A percentile compares a stretch with the other conserved stretches of the same genome.
Evolutionary conservation across 1,139 yeast genomes (phyloP).

Genomic region (Candida gigantensis): DNA sequence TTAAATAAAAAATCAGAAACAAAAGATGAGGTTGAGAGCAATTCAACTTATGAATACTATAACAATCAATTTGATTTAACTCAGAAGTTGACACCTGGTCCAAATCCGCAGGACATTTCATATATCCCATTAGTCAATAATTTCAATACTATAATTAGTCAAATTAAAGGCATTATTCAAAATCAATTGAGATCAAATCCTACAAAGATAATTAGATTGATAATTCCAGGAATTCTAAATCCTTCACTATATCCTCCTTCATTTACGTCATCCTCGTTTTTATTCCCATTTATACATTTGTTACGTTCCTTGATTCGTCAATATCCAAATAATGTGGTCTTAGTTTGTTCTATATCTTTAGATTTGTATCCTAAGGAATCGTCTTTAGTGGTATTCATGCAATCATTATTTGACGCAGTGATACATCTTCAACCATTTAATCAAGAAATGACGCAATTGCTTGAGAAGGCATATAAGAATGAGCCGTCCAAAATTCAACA

Average conservation of each 20-base stretch:
- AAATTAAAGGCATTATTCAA: conserved; percentile 44
- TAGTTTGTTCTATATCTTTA: conserved; percentile 57
- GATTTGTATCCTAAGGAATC: conserved; percentile 65
- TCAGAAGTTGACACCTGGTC: conserved; percentile 64
- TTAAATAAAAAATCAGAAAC: conserved; percentile 43
- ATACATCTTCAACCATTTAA: conserved; percentile 82
- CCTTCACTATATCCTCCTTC: conserved; percentile 73
- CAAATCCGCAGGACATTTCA: conserved; percentile 61
- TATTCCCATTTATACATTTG: conserved; percentile 64
- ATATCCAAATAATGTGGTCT: conserved; percentile 46
- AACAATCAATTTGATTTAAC: conserved; percentile 78
- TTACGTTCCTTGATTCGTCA: conserved; percentile 57
- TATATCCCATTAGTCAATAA: conserved; percentile 43
- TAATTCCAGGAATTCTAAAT: conserved; percentile 74
- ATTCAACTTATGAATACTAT: conserved; percentile 49
- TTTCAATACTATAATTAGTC: conserved; percentile 31
- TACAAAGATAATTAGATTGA: conserved; percentile 58
- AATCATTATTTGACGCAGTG: conserved; percentile 65
- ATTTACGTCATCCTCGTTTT: conserved; percentile 47
- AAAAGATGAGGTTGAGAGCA: conserved; percentile 13
- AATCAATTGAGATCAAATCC: conserved; percentile 32
- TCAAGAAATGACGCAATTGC: conserved; percentile 65
- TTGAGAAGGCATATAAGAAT: conserved; percentile 67
- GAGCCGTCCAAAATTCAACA: conserved; percentile 81
- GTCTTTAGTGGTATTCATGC: conserved; percentile 54